Percentiles rank a stretch among this genome's conserved stretches.
Conservation (phyloP, 345 rosid species). For the Populus tremula region DNA sequence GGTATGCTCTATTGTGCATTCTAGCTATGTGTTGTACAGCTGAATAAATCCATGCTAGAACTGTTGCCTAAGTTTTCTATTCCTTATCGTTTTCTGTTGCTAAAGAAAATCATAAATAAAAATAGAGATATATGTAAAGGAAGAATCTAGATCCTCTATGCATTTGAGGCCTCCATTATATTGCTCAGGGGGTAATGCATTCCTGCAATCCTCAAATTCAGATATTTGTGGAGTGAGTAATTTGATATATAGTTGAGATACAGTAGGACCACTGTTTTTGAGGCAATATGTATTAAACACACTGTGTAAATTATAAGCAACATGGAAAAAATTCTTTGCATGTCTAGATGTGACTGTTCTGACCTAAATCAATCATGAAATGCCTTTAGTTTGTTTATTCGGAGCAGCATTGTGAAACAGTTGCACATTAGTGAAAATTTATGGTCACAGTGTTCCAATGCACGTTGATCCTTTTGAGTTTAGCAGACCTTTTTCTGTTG, state of each 20-base stretch:
- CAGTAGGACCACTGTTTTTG: background rate
- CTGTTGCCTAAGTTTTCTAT: background rate
- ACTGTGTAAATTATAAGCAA: background rate
- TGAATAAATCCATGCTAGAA: constrained; percentile 1
- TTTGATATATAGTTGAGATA: background rate
- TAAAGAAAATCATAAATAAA: background rate
- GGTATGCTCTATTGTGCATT: constrained; percentile 40
- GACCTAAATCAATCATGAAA: background rate
- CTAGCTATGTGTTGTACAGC: background rate
- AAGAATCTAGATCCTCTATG: background rate
- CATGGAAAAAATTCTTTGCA: background rate
- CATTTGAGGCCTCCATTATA: background rate
- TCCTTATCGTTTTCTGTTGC: background rate
- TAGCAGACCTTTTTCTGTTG: background rate
- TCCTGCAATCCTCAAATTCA: background rate
- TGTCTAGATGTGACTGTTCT: background rate
- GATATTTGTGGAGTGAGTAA: background rate
- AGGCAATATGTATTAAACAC: background rate
- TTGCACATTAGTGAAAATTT: background rate
- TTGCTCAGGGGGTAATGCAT: background rate
- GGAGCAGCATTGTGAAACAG: background rate
- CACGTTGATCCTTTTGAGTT: background rate
- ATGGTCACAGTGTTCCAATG: background rate
- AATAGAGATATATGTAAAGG: background rate
- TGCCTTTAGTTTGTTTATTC: background rate